Conservation (phyloP, 169 alveolate genomes). For the Plasmodium gonderi region DNA sequence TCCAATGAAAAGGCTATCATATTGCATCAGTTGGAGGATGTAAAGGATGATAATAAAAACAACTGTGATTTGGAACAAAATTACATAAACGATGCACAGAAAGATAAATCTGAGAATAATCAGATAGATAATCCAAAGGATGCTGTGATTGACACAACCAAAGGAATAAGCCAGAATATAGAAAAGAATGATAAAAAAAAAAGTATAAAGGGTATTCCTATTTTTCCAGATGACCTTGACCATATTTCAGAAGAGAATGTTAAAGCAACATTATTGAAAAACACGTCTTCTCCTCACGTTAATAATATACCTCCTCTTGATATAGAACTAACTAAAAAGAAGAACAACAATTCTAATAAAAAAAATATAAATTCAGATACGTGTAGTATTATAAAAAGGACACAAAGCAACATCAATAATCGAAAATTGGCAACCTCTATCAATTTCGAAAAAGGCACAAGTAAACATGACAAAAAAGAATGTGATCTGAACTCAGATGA, state of each 20-base stretch:
- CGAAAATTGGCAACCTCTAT: background rate
- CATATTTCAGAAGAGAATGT: conserved; percentile 1
- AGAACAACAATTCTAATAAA: background rate
- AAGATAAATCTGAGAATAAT: background rate
- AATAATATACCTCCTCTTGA: background rate
- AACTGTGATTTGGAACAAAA: background rate
- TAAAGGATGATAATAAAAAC: conserved; percentile 16
- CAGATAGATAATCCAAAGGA: background rate
- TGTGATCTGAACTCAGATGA: background rate
- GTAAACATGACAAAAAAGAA: background rate
- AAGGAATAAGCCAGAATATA: background rate
- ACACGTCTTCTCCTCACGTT: background rate
- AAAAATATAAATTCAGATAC: background rate
- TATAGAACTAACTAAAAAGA: background rate
- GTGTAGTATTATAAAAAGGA: background rate
- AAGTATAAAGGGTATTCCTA: conserved; percentile 4
- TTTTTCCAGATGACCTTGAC: conserved; percentile 73
- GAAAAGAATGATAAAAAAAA: background rate
- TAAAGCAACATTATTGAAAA: background rate
- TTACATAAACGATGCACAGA: background rate
- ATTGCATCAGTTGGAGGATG: background rate
- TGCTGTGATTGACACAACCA: background rate
- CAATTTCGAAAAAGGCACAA: background rate
- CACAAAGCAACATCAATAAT: background rate
- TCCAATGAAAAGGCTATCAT: background rate